Evolutionary conservation across 169 alveolate genomes (phyloP).

Genomic region (Babesia gibsoni): DNA sequence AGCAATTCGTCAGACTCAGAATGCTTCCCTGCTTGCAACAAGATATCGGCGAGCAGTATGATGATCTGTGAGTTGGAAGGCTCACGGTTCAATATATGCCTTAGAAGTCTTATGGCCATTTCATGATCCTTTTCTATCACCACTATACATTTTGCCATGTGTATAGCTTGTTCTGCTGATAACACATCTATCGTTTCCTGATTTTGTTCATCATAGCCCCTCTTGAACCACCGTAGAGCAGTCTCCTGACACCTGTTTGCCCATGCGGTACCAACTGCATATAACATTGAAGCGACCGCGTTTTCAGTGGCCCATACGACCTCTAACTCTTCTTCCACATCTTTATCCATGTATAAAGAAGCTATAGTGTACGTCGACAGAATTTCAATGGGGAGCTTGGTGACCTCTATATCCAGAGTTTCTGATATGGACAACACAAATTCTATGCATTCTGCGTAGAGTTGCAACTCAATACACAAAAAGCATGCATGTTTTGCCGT

Average conservation of each 20-base stretch:
- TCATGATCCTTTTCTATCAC: constrained; percentile 31
- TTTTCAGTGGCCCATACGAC: constrained; percentile 4
- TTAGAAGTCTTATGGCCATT: constrained; percentile 8
- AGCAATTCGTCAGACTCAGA: constrained; percentile 54
- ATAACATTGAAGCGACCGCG: constrained; percentile 2
- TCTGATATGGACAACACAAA: constrained; percentile 1
- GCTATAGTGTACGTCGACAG: constrained; percentile 44
- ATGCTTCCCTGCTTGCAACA: constrained; percentile 44
- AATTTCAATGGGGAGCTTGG: constrained; percentile 21
- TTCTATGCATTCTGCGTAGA: constrained; percentile 40
- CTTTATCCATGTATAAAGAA: constrained; percentile 16
- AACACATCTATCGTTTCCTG: constrained; percentile 1
- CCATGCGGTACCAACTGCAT: constrained; percentile 19
- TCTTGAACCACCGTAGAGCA: constrained; percentile 51
- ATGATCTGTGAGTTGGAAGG: constrained; percentile 52
- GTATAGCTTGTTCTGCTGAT: constrained; percentile 29
- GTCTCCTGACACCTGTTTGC: constrained; percentile 18
- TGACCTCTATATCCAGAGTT: neutral
- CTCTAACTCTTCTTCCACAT: constrained; percentile 21
- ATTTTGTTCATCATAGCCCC: constrained; percentile 25
- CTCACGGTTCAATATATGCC: constrained; percentile 20
- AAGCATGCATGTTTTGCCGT: constrained; percentile 31
- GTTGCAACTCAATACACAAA: constrained; percentile 6
- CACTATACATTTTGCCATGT: constrained; percentile 39
- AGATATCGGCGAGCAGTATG: constrained; percentile 54